phyloP scores from a whole-genome alignment of 2,329 filamentous ascomycete species.

The Colletotrichum lini region DNA sequence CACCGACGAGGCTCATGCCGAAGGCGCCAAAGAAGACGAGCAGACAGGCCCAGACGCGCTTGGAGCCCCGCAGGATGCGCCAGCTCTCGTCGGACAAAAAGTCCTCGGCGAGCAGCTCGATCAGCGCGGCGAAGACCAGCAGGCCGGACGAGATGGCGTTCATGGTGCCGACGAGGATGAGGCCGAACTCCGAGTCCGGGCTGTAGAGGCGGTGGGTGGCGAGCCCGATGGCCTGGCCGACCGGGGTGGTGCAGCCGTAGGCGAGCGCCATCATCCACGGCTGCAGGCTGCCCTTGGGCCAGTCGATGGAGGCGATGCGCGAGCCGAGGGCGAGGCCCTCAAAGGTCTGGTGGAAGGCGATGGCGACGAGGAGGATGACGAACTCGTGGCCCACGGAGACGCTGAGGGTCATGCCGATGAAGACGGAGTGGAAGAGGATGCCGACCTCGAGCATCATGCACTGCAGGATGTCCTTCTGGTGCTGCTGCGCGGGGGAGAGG shows the following conservation, averaged over 20 bases:
- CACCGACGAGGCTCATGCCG: conserved; percentile 75
- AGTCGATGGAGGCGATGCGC: conserved; percentile 71
- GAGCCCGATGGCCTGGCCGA: conserved; percentile 82
- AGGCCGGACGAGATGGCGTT: conserved; percentile 81
- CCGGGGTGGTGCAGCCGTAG: conserved; percentile 75
- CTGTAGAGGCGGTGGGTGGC: conserved; percentile 79
- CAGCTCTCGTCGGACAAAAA: conserved; percentile 77
- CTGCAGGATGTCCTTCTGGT: conserved; percentile 78
- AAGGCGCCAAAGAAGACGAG: conserved; percentile 73
- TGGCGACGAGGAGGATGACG: conserved; percentile 83
- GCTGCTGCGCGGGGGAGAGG: conserved; percentile 67
- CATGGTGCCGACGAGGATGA: conserved; percentile 81
- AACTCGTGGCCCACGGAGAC: conserved; percentile 84
- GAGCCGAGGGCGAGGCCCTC: conserved; percentile 75
- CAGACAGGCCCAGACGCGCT: conserved; percentile 68
- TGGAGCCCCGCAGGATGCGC: conserved; percentile 66
- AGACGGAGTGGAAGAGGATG: conserved; percentile 84
- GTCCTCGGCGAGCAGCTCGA: conserved; percentile 80
- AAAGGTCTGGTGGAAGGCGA: conserved; percentile 78
- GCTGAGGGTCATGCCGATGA: conserved; percentile 87
- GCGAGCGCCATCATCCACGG: conserved; percentile 71
- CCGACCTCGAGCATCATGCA: conserved; percentile 85
- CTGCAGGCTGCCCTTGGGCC: conserved; percentile 58
- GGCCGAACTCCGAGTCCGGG: conserved; percentile 74
- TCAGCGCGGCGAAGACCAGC: conserved; percentile 79